Evolutionary conservation across 257 asterid genomes (phyloP).

Genomic region (Sherardia arvensis): DNA sequence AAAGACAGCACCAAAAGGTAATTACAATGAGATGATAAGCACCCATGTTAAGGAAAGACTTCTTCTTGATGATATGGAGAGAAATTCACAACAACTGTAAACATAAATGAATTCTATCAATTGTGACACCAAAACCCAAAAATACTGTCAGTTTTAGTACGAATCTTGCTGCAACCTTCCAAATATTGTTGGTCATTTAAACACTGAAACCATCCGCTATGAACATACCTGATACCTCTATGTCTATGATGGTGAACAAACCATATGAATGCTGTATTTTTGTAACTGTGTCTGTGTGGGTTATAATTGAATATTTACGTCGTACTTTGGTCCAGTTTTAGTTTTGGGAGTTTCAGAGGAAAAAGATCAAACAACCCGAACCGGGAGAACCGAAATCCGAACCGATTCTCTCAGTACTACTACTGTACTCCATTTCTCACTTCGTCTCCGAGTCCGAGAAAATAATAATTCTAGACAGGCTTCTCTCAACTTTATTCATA

Average conservation of each 20-base stretch:
- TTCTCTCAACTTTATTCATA: too few relatives aligned
- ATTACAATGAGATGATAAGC: neutral
- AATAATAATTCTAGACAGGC: too few relatives aligned
- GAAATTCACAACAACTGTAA: neutral
- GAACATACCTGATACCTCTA: neutral
- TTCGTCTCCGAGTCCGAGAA: too few relatives aligned
- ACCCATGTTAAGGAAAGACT: neutral
- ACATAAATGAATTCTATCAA: neutral
- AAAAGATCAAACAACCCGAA: too few relatives aligned
- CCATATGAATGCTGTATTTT: slow-evolving; percentile 5
- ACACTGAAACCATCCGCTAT: neutral
- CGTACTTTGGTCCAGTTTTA: too few relatives aligned
- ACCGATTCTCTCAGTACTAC: too few relatives aligned
- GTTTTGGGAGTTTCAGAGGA: too few relatives aligned
- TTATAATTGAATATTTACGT: too few relatives aligned
- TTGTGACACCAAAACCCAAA: neutral
- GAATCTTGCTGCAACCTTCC: neutral
- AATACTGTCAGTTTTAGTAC: neutral
- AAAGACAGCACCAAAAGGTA: neutral
- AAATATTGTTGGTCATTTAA: neutral
- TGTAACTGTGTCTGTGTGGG: too few relatives aligned
- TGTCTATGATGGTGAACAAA: neutral
- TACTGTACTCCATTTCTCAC: too few relatives aligned
- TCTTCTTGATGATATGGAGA: neutral
- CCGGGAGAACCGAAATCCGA: too few relatives aligned